Evolutionary conservation across 768 basidiomycete genomes (phyloP), one percentile per base, ranked within the genome.

Genomic region (Galerina sulciceps): DNA sequence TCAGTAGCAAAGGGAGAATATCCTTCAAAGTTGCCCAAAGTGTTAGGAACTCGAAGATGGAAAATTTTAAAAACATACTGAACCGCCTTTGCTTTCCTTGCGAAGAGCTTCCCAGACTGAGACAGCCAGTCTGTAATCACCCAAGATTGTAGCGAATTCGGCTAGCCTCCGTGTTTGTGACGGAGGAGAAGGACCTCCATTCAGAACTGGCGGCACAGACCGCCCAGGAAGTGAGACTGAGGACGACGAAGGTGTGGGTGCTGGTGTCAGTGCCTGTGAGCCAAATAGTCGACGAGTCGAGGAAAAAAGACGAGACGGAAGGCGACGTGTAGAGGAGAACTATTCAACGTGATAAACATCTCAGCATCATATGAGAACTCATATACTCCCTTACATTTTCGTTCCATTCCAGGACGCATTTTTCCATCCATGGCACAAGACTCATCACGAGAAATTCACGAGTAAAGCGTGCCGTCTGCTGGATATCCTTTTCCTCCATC

Each of bases 341-440:
- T 90, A 67, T 65, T n/a, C 49, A 46, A 57, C 61, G 23, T 15
- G 51, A 45, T 45, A 56, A 57, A 20, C 17, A 40, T 53, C 43
- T 14, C 18, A 49, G 15, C 17, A 13, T 1, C n/a, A 31, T 36
- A 35, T 53, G 23, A 20, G n/a, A 13, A n/a, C 48, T 50, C 8
- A 26, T 15, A 18, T 23, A 4, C 14, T 20, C 52, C 47, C 76
- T 46, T 66, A 91, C 89, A 57, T 80, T 80, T 76, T 99, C 96
- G 69, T 97, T 98, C 93, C 95, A 96, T 62, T 96, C 93, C 45
- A 93, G 64, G 5, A 96, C 91, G 71, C 88, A 89, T 67, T 89
- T 93, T 75, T 99, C 96, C 93, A 99, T 96, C 93, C 93, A 98
- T 1, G 96, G 96, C 2, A 98, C 72, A 44, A 99, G 73, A 68